Percentiles rank a stretch among this genome's conserved stretches.
Evolutionary conservation across 1,139 yeast species (phyloP).

Genomic region (Pichia sp.): DNA sequence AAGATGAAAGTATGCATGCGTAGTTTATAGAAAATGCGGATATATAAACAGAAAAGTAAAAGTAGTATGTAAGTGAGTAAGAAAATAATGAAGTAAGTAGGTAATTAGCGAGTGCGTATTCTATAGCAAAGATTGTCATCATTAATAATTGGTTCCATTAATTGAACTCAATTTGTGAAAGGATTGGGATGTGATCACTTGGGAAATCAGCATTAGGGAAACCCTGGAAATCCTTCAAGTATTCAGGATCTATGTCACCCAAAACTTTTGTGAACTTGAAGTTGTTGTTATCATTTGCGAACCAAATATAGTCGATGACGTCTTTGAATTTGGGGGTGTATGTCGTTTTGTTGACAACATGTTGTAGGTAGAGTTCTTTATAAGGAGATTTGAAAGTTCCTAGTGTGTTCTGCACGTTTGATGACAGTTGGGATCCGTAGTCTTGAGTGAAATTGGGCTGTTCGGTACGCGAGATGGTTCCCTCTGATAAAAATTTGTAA

Average conservation of each 20-base stretch:
- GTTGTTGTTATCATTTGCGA: constrained; percentile 29
- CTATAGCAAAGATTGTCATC: too few relatives aligned
- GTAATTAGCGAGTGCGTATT: too few relatives aligned
- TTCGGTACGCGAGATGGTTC: constrained; percentile 12
- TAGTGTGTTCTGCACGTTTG: constrained; percentile 22
- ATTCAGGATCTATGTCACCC: constrained; percentile 24
- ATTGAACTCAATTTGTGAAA: constrained; percentile 22
- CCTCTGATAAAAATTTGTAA: constrained; percentile 36
- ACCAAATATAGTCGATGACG: constrained; percentile 56
- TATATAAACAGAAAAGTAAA: neutral
- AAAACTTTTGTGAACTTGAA: constrained; percentile 27
- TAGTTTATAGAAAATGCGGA: neutral
- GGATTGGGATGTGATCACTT: constrained; percentile 37
- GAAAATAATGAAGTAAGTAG: too few relatives aligned
- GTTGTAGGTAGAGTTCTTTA: constrained; percentile 18
- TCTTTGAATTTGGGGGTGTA: constrained; percentile 43
- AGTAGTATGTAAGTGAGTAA: neutral
- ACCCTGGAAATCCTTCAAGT: constrained; percentile 24
- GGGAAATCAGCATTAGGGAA: constrained; percentile 39
- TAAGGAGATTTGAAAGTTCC: constrained; percentile 25
- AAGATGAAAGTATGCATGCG: too few relatives aligned
- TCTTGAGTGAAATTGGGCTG: constrained; percentile 10
- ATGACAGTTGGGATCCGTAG: constrained; percentile 19
- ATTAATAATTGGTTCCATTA: too few relatives aligned
- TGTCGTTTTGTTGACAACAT: constrained; percentile 38